These are phyloP conservation scores for Trichoderma orchidacearum DNA, from an alignment of 495 filamentous ascomycete genomes.

Conservation along the genomic window DNA sequence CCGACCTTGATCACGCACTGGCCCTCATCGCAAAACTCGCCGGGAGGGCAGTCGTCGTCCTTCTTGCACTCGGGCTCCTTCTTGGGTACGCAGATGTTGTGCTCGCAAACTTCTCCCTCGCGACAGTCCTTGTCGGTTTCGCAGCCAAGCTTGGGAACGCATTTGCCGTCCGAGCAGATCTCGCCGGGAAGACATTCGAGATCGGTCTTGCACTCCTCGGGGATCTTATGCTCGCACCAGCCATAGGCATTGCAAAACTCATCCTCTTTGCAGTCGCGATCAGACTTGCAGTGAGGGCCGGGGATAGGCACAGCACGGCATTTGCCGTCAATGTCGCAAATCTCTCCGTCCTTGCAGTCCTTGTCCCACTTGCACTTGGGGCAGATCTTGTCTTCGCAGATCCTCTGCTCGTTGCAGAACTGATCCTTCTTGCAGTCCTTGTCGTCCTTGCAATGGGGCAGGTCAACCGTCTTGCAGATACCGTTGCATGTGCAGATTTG, in stretches of 20 bases:
- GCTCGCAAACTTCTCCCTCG: background rate
- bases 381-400: constrained; percentile 12
- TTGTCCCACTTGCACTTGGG: constrained; percentile 22
- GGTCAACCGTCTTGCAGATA: background rate
- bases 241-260: background rate
- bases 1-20: background rate
- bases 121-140: background rate
- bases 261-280: background rate
- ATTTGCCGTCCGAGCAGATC: background rate
- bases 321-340: background rate
- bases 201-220: background rate
- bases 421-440: background rate
- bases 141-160: background rate
- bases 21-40: background rate
- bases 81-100: background rate
- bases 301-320: background rate
- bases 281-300: background rate
- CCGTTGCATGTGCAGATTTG: background rate
- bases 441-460: background rate
- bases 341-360: constrained; percentile 12
- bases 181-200: background rate
- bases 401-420: background rate
- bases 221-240: background rate
- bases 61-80: background rate
- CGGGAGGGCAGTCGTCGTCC: background rate